Conservation (phyloP, 192 early-diverging fungal species). For the Entrophospora sp. region DNA sequence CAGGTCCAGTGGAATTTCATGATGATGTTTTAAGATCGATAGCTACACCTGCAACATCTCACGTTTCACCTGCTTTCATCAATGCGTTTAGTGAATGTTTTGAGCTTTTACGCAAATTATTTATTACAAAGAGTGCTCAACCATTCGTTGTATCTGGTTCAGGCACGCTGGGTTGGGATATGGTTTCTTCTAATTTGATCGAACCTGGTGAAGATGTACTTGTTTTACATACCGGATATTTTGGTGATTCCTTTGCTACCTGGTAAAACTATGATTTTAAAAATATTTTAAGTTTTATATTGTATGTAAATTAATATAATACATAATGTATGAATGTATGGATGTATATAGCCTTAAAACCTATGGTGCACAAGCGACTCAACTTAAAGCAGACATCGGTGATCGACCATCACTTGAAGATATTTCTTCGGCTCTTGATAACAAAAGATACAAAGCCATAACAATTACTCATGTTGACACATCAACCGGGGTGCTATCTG, state of each 20-base stretch:
- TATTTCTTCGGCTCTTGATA: conserved; percentile 55
- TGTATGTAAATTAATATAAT: too few relatives aligned
- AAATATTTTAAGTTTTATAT: too few relatives aligned
- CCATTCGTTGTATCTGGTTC: conserved; percentile 93
- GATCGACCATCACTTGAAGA: conserved; percentile 56
- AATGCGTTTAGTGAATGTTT: conserved; percentile 81
- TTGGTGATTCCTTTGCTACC: conserved; percentile 91
- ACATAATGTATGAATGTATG: too few relatives aligned
- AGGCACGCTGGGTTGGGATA: conserved; percentile 98
- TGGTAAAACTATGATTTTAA: conserved; percentile 53
- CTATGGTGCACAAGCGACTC: conserved; percentile 83
- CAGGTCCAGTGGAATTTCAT: conserved; percentile 93
- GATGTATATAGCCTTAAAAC: conserved; percentile 61
- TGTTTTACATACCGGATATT: conserved; percentile 88
- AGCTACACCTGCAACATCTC: conserved; percentile 83
- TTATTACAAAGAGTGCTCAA: conserved; percentile 72
- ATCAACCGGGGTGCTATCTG: conserved; percentile 83
- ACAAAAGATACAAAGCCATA: conserved; percentile 72
- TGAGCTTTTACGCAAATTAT: conserved; percentile 72
- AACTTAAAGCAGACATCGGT: conserved; percentile 64
- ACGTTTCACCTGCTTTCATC: conserved; percentile 86
- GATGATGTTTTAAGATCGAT: conserved; percentile 74
- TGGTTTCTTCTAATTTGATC: conserved; percentile 82
- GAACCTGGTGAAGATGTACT: conserved; percentile 84
- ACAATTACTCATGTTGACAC: conserved; percentile 96